A percentile compares a stretch with the other conserved stretches of the same genome.
Evolutionary conservation across 179 eudicot species (phyloP).

Genomic region (Camellia oleifera): DNA sequence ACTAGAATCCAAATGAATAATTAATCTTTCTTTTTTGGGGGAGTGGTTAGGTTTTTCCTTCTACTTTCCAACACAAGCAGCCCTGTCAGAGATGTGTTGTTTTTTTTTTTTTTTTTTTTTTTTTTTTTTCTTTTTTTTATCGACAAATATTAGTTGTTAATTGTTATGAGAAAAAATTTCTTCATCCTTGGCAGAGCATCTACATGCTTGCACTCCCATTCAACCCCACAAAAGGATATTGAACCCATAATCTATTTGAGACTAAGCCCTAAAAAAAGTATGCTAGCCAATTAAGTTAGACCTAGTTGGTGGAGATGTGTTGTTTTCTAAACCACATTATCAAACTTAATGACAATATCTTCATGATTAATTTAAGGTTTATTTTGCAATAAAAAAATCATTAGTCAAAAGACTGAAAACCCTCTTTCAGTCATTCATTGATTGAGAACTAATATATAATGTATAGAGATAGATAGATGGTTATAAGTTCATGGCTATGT

Average conservation of each 20-base stretch:
- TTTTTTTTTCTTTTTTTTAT: too few relatives aligned
- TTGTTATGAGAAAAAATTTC: too few relatives aligned
- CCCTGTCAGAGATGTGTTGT: neutral
- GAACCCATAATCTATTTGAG: too few relatives aligned
- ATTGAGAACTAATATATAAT: neutral
- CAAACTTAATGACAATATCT: neutral
- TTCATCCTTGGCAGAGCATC: too few relatives aligned
- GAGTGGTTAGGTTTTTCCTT: neutral
- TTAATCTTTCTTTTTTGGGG: neutral
- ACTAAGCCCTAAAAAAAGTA: too few relatives aligned
- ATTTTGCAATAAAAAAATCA: neutral
- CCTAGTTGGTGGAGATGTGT: neutral
- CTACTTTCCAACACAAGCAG: neutral
- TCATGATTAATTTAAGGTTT: slow-evolving; percentile 1
- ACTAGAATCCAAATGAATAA: neutral
- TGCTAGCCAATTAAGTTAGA: too few relatives aligned
- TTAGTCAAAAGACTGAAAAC: slow-evolving; percentile 11
- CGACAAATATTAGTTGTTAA: too few relatives aligned
- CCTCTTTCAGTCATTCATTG: neutral
- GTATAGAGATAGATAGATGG: neutral
- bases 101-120: neutral
- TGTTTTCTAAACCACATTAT: slow-evolving; percentile 2
- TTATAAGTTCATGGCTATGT: neutral
- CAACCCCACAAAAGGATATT: too few relatives aligned
- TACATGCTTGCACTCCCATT: too few relatives aligned